These are phyloP conservation scores for Rhodotorula mucilaginosa DNA, from an alignment of 1,284 basidiomycete genomes.

Conservation along the genomic window DNA sequence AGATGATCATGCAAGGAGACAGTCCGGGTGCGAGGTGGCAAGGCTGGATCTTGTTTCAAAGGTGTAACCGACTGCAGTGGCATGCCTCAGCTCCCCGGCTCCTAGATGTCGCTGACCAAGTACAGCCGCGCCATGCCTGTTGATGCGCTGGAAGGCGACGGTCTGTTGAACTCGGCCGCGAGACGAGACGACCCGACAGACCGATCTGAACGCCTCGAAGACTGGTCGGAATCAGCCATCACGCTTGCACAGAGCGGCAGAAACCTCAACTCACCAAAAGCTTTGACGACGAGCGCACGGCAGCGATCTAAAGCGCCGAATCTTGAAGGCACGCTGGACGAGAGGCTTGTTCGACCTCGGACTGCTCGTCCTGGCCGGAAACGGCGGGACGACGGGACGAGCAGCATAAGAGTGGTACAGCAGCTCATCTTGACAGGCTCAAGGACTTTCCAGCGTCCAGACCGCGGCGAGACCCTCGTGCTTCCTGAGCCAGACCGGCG, in stretches of 20 bases:
- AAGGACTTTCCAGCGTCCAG: not conserved
- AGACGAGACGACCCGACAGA: slow-evolving; percentile 75
- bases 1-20: too few species aligned
- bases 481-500: slow-evolving; percentile 28
- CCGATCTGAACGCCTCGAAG: not conserved
- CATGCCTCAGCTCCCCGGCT: slow-evolving; percentile 91
- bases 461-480: not conserved
- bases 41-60: too few species aligned
- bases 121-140: slow-evolving; percentile 47
- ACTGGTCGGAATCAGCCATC: too few species aligned
- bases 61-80: slow-evolving; percentile 54
- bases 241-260: too few species aligned
- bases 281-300: too few species aligned
- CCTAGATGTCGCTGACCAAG: slow-evolving; percentile 79
- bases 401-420: not conserved
- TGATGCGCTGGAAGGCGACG: slow-evolving; percentile 71
- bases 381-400: too few species aligned
- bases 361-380: too few species aligned
- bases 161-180: slow-evolving; percentile 65
- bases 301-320: too few species aligned
- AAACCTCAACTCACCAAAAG: too few species aligned
- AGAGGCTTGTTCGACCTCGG: too few species aligned
- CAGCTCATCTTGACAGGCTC: not conserved
- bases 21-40: too few species aligned
- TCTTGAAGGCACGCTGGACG: too few species aligned